A percentile compares a stretch with the other conserved stretches of the same genome.
Conservation (phyloP, 345 rosid species). For the Brassica incana region DNA sequence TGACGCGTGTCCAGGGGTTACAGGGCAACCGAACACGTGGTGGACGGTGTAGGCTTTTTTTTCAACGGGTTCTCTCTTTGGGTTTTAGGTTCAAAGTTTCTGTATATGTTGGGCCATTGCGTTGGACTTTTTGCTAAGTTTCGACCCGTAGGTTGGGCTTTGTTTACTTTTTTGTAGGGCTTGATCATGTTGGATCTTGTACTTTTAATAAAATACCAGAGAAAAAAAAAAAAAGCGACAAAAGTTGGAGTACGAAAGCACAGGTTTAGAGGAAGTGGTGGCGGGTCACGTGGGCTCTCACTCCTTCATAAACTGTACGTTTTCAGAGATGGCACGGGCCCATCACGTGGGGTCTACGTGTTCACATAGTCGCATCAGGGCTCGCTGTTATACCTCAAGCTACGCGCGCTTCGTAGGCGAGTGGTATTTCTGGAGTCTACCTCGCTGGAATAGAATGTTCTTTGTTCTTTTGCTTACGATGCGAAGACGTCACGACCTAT, state of each 20-base stretch:
- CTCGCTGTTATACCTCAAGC: not conserved
- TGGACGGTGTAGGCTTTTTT: too few relatives aligned
- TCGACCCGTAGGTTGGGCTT: too few relatives aligned
- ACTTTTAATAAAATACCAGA: too few relatives aligned
- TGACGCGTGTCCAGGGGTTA: too few relatives aligned
- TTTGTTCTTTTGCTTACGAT: slow-evolving; percentile 20
- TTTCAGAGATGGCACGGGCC: slow-evolving; percentile 36
- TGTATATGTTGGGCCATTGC: too few relatives aligned
- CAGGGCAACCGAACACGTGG: too few relatives aligned
- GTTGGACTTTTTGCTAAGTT: too few relatives aligned
- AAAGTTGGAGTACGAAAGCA: slow-evolving; percentile 36
- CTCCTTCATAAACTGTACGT: slow-evolving; percentile 30
- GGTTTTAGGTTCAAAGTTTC: too few relatives aligned
- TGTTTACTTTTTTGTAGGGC: too few relatives aligned
- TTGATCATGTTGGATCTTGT: too few relatives aligned
- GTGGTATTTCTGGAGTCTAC: slow-evolving; percentile 20
- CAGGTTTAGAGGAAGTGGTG: slow-evolving; percentile 39
- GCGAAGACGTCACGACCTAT: slow-evolving; percentile 18
- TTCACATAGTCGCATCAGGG: slow-evolving; percentile 26
- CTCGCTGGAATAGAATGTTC: slow-evolving; percentile 37
- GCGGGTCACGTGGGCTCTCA: slow-evolving; percentile 39
- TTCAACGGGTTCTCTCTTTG: too few relatives aligned
- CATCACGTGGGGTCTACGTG: slow-evolving; percentile 39
- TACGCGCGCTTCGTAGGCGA: slow-evolving; percentile 1
- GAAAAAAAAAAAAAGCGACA: slow-evolving; percentile 21